phyloP scores from a whole-genome alignment of 495 filamentous ascomycete genomes.

The Aspergillus homomorphus region DNA sequence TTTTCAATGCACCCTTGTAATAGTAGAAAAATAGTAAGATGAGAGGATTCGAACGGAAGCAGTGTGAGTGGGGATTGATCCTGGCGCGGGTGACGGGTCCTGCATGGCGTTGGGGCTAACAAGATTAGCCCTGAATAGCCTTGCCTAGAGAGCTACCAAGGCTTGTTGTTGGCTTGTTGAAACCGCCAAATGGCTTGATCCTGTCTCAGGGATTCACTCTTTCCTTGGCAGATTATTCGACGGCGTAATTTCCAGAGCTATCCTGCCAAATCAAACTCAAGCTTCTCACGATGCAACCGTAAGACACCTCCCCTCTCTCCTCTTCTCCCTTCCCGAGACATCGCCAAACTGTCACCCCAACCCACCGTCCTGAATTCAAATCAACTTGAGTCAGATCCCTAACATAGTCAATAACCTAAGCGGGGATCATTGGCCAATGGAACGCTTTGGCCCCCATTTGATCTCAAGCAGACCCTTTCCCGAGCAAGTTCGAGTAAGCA shows the following conservation, averaged over 20 bases:
- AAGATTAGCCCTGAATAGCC: not conserved
- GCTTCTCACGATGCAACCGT: not conserved
- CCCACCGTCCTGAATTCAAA: not conserved
- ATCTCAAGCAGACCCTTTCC: not conserved
- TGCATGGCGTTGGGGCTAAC: not conserved
- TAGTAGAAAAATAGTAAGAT: no score
- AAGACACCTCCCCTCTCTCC: not conserved
- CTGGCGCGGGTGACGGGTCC: no score
- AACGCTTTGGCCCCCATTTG: not conserved
- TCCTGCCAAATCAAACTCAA: not conserved
- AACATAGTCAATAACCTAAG: no score
- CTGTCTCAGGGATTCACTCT: not conserved
- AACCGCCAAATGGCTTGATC: not conserved
- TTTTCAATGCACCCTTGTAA: no score
- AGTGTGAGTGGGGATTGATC: not conserved
- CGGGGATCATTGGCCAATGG: not conserved
- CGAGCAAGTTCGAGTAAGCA: not conserved
- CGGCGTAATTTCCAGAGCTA: not conserved
- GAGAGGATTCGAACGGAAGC: no score
- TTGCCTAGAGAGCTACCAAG: not conserved
- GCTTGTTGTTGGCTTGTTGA: not conserved
- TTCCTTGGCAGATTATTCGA: not conserved
- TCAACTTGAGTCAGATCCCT: no score
- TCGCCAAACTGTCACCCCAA: not conserved
- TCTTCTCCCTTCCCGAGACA: not conserved